Conservation (phyloP, 257 asterid species). For the Henckelia pumila region DNA sequence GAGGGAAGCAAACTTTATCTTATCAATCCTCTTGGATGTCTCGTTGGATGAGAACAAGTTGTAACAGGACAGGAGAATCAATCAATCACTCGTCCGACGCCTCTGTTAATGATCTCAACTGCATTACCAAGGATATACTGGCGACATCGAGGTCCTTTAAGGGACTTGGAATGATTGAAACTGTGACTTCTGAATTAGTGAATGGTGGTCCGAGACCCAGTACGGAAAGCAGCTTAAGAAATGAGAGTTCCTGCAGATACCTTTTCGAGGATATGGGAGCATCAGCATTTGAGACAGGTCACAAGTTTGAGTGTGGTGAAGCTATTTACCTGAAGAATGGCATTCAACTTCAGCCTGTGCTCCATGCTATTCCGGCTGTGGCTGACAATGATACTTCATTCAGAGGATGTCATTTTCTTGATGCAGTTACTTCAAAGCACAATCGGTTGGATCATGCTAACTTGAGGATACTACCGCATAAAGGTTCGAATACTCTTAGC, state of each 20-base stretch:
- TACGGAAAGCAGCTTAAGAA: slow-evolving; percentile 27
- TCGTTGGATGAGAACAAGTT: slow-evolving; percentile 51
- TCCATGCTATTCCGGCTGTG: slow-evolving; percentile 15
- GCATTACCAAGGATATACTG: slow-evolving; percentile 18
- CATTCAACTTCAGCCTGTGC: slow-evolving; percentile 20
- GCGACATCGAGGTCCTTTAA: slow-evolving; percentile 30
- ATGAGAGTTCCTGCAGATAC: slow-evolving; percentile 25
- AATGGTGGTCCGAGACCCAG: slow-evolving; percentile 22
- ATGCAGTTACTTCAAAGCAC: background rate
- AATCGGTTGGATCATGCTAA: slow-evolving; percentile 27
- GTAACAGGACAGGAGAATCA: slow-evolving; percentile 24
- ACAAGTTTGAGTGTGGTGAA: too few species aligned
- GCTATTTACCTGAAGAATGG: slow-evolving; percentile 14
- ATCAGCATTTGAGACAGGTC: too few species aligned
- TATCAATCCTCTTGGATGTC: slow-evolving; percentile 62
- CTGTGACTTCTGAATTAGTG: slow-evolving; percentile 19
- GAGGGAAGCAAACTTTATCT: slow-evolving; percentile 34
- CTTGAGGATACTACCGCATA: slow-evolving; percentile 28
- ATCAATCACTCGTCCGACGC: slow-evolving; percentile 16
- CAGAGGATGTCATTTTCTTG: too few species aligned
- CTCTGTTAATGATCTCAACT: slow-evolving; percentile 25
- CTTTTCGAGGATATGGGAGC: slow-evolving; percentile 18
- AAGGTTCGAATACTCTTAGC: slow-evolving; percentile 20
- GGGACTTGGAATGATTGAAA: slow-evolving; percentile 26
- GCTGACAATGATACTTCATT: background rate